A percentile compares a stretch with the other conserved stretches of the same genome.
Conservation (phyloP, 2,329 filamentous ascomycete genomes). For the Monosporascus sp. region DNA sequence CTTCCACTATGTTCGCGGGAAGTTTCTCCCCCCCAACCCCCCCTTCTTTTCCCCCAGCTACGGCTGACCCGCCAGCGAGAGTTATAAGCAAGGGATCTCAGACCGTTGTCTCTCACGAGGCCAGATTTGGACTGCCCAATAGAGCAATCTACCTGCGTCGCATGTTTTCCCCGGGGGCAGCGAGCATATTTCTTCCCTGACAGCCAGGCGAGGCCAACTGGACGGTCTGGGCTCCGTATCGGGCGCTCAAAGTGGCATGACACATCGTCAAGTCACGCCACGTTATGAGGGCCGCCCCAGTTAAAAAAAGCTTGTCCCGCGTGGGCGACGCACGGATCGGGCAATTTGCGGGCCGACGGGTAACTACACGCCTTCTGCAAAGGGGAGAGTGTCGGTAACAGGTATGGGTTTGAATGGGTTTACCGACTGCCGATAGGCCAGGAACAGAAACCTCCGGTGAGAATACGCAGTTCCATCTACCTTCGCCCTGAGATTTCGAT, state of each 20-base stretch:
- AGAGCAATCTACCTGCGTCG: too few species aligned
- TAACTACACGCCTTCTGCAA: not conserved
- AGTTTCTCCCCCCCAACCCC: too few species aligned
- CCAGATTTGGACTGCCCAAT: too few species aligned
- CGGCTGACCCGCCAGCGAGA: too few species aligned
- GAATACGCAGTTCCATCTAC: too few species aligned
- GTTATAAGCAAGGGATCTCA: too few species aligned
- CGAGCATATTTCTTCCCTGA: too few species aligned
- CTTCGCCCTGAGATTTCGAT: too few species aligned
- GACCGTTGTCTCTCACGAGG: too few species aligned
- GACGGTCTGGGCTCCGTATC: not conserved
- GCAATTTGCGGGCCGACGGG: not conserved
- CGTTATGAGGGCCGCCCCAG: not conserved
- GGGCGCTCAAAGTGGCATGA: not conserved
- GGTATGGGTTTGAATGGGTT: not conserved
- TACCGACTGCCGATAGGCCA: not conserved
- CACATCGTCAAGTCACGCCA: not conserved
- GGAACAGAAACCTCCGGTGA: not conserved
- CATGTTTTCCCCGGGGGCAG: too few species aligned
- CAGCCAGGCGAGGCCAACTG: not conserved
- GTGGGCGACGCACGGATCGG: not conserved
- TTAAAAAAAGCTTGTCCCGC: not conserved
- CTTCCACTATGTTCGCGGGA: too few species aligned
- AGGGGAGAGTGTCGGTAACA: not conserved
- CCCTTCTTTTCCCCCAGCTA: too few species aligned